A percentile compares a stretch with the other conserved stretches of the same genome.
phyloP scores from a whole-genome alignment of 352 stramenopile genomes.

The Elongisporangium anandrum region DNA sequence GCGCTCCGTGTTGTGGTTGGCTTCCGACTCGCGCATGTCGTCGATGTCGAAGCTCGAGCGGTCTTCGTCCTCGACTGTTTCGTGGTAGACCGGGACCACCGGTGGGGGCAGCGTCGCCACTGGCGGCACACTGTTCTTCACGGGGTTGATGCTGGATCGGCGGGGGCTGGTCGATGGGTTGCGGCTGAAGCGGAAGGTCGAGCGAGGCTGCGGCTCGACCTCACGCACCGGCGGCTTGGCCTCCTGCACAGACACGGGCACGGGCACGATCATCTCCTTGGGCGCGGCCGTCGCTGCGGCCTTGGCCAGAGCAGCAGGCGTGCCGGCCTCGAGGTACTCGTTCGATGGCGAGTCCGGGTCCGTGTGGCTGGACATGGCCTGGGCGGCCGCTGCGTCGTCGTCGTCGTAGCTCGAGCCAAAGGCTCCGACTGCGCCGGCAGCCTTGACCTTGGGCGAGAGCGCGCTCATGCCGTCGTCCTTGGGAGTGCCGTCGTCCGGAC shows the following conservation, averaged over 20 bases:
- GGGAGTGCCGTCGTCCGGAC: constrained; percentile 24
- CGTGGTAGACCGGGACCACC: constrained; percentile 22
- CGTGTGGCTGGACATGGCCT: constrained; percentile 11
- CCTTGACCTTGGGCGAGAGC: constrained; percentile 49
- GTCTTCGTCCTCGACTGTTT: constrained; percentile 32
- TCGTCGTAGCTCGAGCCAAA: constrained; percentile 24
- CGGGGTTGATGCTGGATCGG: constrained; percentile 3
- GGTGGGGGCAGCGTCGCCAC: constrained; percentile 14
- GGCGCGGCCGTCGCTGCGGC: constrained; percentile 11
- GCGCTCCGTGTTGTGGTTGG: constrained; percentile 34
- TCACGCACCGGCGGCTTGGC: constrained; percentile 1
- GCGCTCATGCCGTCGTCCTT: constrained; percentile 53
- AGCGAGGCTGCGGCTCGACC: background rate
- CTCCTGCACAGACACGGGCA: background rate
- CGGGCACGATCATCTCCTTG: background rate
- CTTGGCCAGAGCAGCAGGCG: constrained; percentile 28
- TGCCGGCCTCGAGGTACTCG: constrained; percentile 47
- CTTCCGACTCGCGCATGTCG: constrained; percentile 63
- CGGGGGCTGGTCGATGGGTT: constrained; percentile 14
- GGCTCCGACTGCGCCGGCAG: constrained; percentile 14
- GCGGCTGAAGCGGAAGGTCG: constrained; percentile 11
- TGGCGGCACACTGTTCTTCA: background rate
- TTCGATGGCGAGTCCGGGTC: constrained; percentile 40
- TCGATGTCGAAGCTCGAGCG: constrained; percentile 84
- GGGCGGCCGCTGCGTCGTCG: constrained; percentile 10